phyloP scores from a whole-genome alignment of 768 basidiomycete species.

The Kwoniella newhampshirensis region DNA sequence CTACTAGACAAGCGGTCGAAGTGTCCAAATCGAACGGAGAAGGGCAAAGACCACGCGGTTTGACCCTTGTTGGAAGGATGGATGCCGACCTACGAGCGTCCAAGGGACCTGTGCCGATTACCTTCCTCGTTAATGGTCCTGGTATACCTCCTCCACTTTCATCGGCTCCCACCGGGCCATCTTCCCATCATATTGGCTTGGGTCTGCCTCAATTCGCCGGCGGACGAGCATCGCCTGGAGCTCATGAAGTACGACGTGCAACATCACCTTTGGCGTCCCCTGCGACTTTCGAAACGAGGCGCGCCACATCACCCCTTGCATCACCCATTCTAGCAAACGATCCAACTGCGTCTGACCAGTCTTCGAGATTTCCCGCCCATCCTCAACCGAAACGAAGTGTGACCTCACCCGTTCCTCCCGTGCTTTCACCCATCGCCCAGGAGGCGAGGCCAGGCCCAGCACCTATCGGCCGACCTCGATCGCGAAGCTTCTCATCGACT shows the following conservation, averaged over 20 bases:
- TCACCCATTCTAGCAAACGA: slow-evolving; percentile 9
- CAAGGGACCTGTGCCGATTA: slow-evolving; percentile 49
- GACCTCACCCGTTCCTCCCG: slow-evolving; percentile 23
- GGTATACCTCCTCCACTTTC: slow-evolving; percentile 12
- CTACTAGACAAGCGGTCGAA: slow-evolving; percentile 41
- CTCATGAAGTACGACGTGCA: slow-evolving; percentile 3
- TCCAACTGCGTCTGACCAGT: slow-evolving; percentile 6
- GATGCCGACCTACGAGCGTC: slow-evolving; percentile 43
- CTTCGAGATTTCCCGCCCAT: slow-evolving; percentile 41
- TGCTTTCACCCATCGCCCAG: neutral
- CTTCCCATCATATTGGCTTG: slow-evolving; percentile 16
- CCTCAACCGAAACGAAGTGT: slow-evolving; percentile 27
- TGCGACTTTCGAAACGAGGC: neutral
- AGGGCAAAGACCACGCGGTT: slow-evolving; percentile 26
- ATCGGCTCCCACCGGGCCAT: neutral
- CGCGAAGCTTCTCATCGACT: slow-evolving; percentile 37
- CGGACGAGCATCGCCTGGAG: slow-evolving; percentile 13
- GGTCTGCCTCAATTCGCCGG: slow-evolving; percentile 22
- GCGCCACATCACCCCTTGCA: slow-evolving; percentile 13
- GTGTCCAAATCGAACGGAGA: slow-evolving; percentile 28
- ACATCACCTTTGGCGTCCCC: slow-evolving; percentile 17
- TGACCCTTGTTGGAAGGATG: slow-evolving; percentile 49
- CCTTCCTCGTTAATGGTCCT: slow-evolving; percentile 41
- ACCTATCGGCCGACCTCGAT: slow-evolving; percentile 26
- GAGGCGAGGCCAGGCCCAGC: slow-evolving; percentile 18